phyloP scores from a whole-genome alignment of 2,329 filamentous ascomycete species.

The Hypomyces rosellus region DNA sequence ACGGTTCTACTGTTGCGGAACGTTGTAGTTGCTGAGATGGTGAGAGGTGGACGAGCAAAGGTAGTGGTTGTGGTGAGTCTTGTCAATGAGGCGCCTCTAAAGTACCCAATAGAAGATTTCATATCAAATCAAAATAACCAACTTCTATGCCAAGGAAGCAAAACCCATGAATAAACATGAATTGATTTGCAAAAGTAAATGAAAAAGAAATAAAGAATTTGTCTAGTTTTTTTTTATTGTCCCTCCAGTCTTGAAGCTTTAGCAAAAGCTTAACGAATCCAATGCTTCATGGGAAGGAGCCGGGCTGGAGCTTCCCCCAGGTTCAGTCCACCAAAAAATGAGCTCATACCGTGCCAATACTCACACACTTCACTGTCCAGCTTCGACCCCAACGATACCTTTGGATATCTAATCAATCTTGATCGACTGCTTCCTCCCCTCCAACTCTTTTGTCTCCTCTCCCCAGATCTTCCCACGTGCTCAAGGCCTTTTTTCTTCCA shows the following conservation, averaged over 20 bases:
- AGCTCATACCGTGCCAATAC: conserved; percentile 28
- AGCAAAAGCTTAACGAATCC: no score
- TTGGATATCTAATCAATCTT: conserved; percentile 33
- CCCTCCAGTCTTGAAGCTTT: no score
- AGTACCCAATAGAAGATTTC: no score
- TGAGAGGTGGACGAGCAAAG: background rate
- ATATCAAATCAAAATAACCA: no score
- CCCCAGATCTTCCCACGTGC: no score
- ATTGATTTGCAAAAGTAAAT: no score
- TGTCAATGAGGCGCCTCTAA: no score
- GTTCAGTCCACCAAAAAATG: conserved; percentile 17
- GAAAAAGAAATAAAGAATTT: no score
- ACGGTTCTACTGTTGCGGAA: background rate
- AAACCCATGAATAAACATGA: no score
- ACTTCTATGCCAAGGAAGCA: no score
- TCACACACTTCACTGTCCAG: conserved; percentile 9
- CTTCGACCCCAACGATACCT: conserved; percentile 16
- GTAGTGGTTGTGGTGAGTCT: background rate
- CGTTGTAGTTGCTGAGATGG: background rate
- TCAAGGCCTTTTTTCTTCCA: background rate
- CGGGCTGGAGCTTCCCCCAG: background rate
- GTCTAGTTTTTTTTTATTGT: no score
- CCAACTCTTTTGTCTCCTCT: background rate
- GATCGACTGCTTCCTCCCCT: conserved; percentile 14
- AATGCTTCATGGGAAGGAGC: background rate